Evolutionary conservation across 148 eudicot species (phyloP), one percentile per base, ranked within the genome.

Genomic region (Arctostaphylos glauca): DNA sequence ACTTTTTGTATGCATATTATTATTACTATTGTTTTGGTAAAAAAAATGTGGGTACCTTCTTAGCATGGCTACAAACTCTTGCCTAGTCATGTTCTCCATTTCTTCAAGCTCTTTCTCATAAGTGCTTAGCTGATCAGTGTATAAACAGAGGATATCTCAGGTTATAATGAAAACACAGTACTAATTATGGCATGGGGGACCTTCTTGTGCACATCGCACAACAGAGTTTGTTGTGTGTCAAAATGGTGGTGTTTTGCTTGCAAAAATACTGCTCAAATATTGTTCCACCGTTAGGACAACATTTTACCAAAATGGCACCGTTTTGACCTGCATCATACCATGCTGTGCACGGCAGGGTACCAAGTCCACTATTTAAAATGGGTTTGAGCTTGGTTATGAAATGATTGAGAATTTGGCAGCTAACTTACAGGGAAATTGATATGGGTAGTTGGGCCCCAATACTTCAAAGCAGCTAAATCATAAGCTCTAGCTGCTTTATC

Each of bases 401-500:
- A 15, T 23, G 5, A 31, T 15, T 53, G n/a, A 8, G 16, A 9
- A 31, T 31, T 9, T 3, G n/a, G 12, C 9, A 9, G 6, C 56
- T 23, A 9, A n/a, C 89, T 87, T 84, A 94, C 98, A 49, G 94
- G 92, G 76, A 90, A 92, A 87, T 94, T 94, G 19, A 86, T 91
- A 81, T 91, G 93, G 56, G 98, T 92, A 19, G 96, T 85, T 56
- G 96, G 91, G 14, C 98, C 98, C 98, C 98, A 92, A 70, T 92
- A 94, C 80, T 94, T 94, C 62, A 94, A 81, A 70, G 97, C 95
- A 58, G 97, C 95, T 77, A 92, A 88, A 87, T 94, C 97, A 84
- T 94, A 94, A 74, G 98, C 93, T 74, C 91, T 89, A 0, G 98
- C 98, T 82, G 98, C 98, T 71, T 91, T 94, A 46, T 92, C 98